Evolutionary conservation across 2,329 filamentous ascomycete species (phyloP).

Genomic region (Colletotrichum horii): DNA sequence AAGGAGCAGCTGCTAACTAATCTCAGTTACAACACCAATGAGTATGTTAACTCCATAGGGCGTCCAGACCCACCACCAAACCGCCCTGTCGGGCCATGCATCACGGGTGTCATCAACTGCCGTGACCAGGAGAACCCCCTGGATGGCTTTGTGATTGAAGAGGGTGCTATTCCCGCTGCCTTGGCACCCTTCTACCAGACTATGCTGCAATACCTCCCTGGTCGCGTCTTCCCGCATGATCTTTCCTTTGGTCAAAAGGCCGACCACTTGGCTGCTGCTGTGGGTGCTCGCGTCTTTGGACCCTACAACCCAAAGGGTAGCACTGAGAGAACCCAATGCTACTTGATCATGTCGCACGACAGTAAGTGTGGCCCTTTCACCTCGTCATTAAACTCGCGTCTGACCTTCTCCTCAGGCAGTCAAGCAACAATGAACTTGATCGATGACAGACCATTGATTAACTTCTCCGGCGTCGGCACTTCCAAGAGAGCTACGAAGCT

Average conservation of each 20-base stretch:
- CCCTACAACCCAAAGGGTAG: constrained; percentile 62
- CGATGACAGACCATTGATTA: constrained; percentile 62
- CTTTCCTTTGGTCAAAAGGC: constrained; percentile 44
- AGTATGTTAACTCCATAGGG: constrained; percentile 62
- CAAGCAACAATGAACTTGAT: constrained; percentile 65
- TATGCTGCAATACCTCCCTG: constrained; percentile 61
- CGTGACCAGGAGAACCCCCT: constrained; percentile 57
- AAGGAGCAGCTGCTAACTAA: constrained; percentile 16
- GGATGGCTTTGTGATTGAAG: constrained; percentile 68
- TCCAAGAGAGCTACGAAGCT: constrained; percentile 59
- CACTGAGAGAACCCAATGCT: constrained; percentile 65
- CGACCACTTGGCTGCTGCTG: constrained; percentile 50
- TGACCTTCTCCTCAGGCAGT: constrained; percentile 37
- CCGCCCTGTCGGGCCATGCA: constrained; percentile 64
- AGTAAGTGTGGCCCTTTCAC: constrained; percentile 32
- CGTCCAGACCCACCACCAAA: constrained; percentile 50
- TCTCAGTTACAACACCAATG: constrained; percentile 62
- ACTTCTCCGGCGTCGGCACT: constrained; percentile 63
- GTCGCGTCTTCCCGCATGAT: constrained; percentile 43
- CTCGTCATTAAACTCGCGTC: fast-evolving
- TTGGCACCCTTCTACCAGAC: constrained; percentile 60
- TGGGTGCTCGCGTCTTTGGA: constrained; percentile 59
- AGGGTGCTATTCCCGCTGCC: constrained; percentile 64
- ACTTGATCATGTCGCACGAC: constrained; percentile 72
- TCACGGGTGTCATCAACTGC: constrained; percentile 67